phyloP scores from a whole-genome alignment of 1,284 basidiomycete genomes.

The Taiwanofungus camphoratus region DNA sequence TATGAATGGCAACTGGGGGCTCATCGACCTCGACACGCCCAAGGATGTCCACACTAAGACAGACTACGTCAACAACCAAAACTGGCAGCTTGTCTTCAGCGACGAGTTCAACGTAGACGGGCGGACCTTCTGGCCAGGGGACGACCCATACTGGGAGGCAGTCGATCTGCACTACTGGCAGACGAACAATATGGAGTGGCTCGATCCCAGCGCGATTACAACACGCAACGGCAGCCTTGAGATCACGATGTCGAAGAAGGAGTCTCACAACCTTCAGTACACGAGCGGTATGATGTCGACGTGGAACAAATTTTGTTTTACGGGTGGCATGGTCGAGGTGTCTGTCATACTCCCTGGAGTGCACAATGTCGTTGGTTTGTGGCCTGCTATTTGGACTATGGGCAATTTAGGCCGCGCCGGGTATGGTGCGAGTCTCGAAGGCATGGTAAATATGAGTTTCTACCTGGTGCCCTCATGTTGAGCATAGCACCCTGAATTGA shows the following conservation, averaged over 20 bases:
- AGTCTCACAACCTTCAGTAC: conserved; percentile 72
- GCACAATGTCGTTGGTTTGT: conserved; percentile 47
- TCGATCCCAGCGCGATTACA: conserved; percentile 74
- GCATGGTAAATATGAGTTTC: conserved; percentile 33
- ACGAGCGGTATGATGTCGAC: conserved; percentile 65
- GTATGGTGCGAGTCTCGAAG: conserved; percentile 56
- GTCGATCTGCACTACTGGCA: conserved; percentile 68
- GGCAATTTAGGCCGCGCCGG: conserved; percentile 54
- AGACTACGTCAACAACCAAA: conserved; percentile 46
- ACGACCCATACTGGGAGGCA: conserved; percentile 67
- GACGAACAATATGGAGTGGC: conserved; percentile 61
- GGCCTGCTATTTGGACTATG: conserved; percentile 53
- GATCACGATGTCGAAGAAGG: conserved; percentile 66
- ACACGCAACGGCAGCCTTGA: conserved; percentile 77
- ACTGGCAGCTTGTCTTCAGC: conserved; percentile 72
- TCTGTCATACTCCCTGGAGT: conserved; percentile 80
- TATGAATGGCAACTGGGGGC: conserved; percentile 58
- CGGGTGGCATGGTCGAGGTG: conserved; percentile 71
- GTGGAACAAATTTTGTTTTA: conserved; percentile 96
- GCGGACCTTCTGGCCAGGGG: conserved; percentile 71
- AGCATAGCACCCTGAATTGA: no score
- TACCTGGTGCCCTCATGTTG: not conserved
- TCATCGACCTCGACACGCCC: conserved; percentile 80
- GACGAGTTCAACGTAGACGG: conserved; percentile 86
- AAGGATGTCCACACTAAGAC: conserved; percentile 49